These are phyloP conservation scores for Chaetomium fimeti DNA, from an alignment of 495 filamentous ascomycete species.

Conservation along the genomic window DNA sequence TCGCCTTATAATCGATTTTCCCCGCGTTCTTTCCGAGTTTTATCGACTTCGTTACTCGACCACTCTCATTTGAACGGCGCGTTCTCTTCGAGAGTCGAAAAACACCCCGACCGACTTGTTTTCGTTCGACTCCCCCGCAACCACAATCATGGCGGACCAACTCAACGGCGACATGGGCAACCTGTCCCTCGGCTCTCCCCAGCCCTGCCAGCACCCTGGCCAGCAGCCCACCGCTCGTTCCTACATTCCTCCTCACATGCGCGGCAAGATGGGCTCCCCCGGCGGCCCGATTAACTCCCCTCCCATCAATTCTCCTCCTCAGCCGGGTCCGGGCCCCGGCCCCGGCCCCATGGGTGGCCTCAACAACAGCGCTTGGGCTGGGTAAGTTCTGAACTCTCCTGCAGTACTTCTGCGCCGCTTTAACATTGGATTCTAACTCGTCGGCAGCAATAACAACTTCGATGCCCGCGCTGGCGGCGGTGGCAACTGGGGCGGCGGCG, in stretches of 20 bases:
- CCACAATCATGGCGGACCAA: conserved; percentile 80
- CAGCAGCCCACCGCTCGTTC: conserved; percentile 59
- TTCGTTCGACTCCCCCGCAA: conserved; percentile 16
- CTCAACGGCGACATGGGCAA: conserved; percentile 89
- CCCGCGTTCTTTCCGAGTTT: conserved; percentile 32
- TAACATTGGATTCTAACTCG: conserved; percentile 1
- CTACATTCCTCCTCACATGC: conserved; percentile 96
- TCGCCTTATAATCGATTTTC: conserved; percentile 30
- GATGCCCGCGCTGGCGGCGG: conserved; percentile 38
- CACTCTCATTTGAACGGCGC: conserved; percentile 38
- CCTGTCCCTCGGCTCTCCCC: conserved; percentile 65
- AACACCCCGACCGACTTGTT: conserved; percentile 13
- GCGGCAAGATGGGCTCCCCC: conserved; percentile 53
- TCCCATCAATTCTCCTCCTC: conserved; percentile 5
- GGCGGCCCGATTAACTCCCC: conserved; percentile 26
- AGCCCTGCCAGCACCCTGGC: conserved; percentile 58
- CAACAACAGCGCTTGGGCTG: conserved; percentile 63
- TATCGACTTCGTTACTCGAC: conserved; percentile 29
- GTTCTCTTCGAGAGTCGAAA: conserved; percentile 46
- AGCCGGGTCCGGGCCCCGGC: conserved; percentile 19
- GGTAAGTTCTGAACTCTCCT: conserved; percentile 45
- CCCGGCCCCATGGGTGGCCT: conserved; percentile 46
- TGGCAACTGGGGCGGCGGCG: conserved; percentile 27
- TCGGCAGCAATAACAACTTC: conserved; percentile 44
- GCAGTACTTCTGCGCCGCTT: not conserved